Evolutionary conservation across 1,284 basidiomycete genomes (phyloP).

Genomic region (Tilletia setariae): DNA sequence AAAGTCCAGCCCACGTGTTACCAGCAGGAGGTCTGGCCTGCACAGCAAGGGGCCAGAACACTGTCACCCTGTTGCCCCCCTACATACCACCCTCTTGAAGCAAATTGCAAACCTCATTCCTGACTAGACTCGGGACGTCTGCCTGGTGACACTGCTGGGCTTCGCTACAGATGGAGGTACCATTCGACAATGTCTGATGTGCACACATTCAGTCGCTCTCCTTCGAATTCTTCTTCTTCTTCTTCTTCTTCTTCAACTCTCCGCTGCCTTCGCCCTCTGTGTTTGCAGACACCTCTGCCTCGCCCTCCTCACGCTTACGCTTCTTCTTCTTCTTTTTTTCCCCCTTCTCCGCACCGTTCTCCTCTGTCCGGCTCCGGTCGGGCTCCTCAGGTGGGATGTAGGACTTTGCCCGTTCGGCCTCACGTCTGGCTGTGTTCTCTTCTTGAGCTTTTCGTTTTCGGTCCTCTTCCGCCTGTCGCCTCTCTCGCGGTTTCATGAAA

Average conservation of each 20-base stretch:
- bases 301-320: conserved; percentile 13
- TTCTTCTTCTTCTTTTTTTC: conserved; percentile 28
- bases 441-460: conserved; percentile 64
- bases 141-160: conserved; percentile 14
- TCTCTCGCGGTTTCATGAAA: conserved; percentile 85
- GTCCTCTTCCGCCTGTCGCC: conserved; percentile 53
- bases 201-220: conserved; percentile 14
- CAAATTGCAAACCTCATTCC: too few species aligned
- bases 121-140: conserved; percentile 3
- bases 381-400: conserved; percentile 49
- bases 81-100: too few species aligned
- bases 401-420: conserved; percentile 31
- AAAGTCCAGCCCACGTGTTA: too few species aligned
- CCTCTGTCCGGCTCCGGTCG: conserved; percentile 22
- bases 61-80: too few species aligned
- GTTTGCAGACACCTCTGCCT: not conserved
- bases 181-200: too few species aligned
- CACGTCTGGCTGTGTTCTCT: conserved; percentile 62
- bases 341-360: conserved; percentile 31
- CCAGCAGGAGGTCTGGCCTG: too few species aligned
- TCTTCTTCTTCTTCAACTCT: conserved; percentile 15
- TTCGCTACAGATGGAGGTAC: not conserved
- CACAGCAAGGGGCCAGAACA: too few species aligned
- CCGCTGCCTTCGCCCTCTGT: conserved; percentile 20
- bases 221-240: conserved; percentile 13